Evolutionary conservation across 2,329 filamentous ascomycete species (phyloP).

Genomic region (Diaporthe eres): DNA sequence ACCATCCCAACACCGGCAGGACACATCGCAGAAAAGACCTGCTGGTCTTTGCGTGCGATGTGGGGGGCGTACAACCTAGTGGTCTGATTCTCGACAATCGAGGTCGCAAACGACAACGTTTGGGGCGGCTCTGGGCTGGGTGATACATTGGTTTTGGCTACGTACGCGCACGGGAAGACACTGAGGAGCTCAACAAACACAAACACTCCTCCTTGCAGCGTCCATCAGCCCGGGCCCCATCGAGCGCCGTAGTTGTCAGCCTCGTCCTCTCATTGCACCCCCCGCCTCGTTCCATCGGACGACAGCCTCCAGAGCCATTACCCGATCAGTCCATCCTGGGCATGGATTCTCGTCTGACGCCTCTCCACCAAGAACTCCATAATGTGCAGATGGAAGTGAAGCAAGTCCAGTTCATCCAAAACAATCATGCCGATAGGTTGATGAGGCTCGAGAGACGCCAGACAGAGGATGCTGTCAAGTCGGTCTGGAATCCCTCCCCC

Average conservation of each 20-base stretch:
- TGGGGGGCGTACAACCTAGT: constrained; percentile 59
- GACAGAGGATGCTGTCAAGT: constrained; percentile 80
- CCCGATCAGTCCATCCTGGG: constrained; percentile 49
- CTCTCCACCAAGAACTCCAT: constrained; percentile 75
- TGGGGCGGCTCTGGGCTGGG: constrained; percentile 27
- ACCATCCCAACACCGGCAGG: constrained; percentile 31
- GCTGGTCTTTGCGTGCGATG: constrained; percentile 59
- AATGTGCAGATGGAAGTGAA: constrained; percentile 80
- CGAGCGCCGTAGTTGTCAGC: constrained; percentile 10
- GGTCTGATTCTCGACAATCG: constrained; percentile 49
- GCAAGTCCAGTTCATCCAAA: constrained; percentile 75
- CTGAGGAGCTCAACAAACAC: constrained; percentile 19
- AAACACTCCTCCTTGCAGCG: neutral
- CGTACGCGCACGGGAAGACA: constrained; percentile 22
- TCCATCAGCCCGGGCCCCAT: neutral
- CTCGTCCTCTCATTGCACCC: constrained; percentile 38
- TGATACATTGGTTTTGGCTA: constrained; percentile 22
- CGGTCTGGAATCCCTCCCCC: constrained; percentile 88
- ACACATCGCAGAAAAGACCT: constrained; percentile 48
- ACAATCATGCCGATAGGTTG: constrained; percentile 73
- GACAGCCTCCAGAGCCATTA: constrained; percentile 16
- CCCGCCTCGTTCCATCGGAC: constrained; percentile 19
- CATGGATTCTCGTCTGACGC: constrained; percentile 75
- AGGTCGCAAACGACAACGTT: constrained; percentile 35
- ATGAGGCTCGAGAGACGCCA: constrained; percentile 75